phyloP scores from a whole-genome alignment of 495 filamentous ascomycete species.

The Lichina pygmaea region DNA sequence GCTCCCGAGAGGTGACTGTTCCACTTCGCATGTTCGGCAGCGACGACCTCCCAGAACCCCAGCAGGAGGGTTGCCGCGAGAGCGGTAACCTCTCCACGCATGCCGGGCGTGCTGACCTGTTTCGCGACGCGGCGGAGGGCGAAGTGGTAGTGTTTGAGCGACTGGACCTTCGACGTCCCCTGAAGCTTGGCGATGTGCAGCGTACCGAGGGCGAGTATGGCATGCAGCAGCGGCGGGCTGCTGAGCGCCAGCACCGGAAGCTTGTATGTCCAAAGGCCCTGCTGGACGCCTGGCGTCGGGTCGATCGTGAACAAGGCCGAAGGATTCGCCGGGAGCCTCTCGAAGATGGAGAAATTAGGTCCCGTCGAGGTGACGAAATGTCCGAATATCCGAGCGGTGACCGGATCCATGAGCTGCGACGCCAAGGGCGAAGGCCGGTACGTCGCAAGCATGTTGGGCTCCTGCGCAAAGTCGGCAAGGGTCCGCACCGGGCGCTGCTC shows the following conservation, averaged over 20 bases:
- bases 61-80: slow-evolving; percentile 72
- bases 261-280: slow-evolving; percentile 67
- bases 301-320: slow-evolving; percentile 38
- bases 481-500: slow-evolving; percentile 22
- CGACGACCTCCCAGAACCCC: slow-evolving; percentile 83
- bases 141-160: slow-evolving; percentile 78
- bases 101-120: slow-evolving; percentile 38
- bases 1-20: slow-evolving; percentile 73
- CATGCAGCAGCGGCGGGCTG: slow-evolving; percentile 65
- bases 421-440: slow-evolving; percentile 51
- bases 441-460: slow-evolving; percentile 43
- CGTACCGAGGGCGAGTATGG: slow-evolving; percentile 69
- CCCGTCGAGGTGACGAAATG: slow-evolving; percentile 84
- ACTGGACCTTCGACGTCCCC: slow-evolving; percentile 39
- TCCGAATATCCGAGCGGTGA: slow-evolving; percentile 66
- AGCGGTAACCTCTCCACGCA: slow-evolving; percentile 55
- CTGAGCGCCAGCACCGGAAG: slow-evolving; percentile 65
- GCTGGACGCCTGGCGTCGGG: slow-evolving; percentile 37
- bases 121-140: slow-evolving; percentile 51
- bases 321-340: slow-evolving; percentile 58
- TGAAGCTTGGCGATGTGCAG: slow-evolving; percentile 75
- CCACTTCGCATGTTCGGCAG: slow-evolving; percentile 89
- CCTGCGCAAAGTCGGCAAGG: slow-evolving; percentile 37
- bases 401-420: slow-evolving; percentile 58
- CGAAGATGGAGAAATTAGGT: slow-evolving; percentile 65